Conservation (phyloP, 805 yeast species). For the Hanseniaspora valbyensis region DNA sequence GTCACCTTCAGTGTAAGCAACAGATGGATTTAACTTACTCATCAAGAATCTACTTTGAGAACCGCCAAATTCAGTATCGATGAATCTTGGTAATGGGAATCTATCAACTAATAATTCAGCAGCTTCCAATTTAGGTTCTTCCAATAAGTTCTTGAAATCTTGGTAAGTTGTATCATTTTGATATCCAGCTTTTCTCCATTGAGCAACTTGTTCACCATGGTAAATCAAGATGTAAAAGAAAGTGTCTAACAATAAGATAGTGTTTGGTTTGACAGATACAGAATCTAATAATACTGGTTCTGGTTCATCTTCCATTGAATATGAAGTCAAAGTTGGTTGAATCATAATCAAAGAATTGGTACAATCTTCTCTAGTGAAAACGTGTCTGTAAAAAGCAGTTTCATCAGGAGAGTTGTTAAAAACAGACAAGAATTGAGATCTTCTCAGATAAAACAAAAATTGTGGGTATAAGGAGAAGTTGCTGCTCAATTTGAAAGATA, state of each 20-base stretch:
- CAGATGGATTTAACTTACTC: slow-evolving; percentile 90
- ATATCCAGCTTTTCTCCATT: slow-evolving; percentile 92
- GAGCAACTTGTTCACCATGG: slow-evolving; percentile 90
- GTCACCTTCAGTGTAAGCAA: slow-evolving; percentile 51
- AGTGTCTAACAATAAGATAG: slow-evolving; percentile 80
- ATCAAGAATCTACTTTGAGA: slow-evolving; percentile 95
- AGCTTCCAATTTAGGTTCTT: slow-evolving; percentile 85
- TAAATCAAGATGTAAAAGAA: slow-evolving; percentile 92
- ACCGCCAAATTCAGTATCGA: slow-evolving; percentile 96
- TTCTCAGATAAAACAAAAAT: slow-evolving; percentile 86
- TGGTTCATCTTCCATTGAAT: slow-evolving; percentile 74
- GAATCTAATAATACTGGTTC: slow-evolving; percentile 88
- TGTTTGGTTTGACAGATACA: slow-evolving; percentile 78
- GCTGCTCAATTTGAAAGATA: slow-evolving; percentile 70
- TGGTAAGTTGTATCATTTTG: slow-evolving; percentile 85
- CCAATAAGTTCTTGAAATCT: slow-evolving; percentile 74
- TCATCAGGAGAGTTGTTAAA: slow-evolving; percentile 98
- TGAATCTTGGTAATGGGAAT: slow-evolving; percentile 94
- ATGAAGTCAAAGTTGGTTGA: slow-evolving; percentile 89
- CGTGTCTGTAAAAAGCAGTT: slow-evolving; percentile 92
- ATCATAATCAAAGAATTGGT: slow-evolving; percentile 91
- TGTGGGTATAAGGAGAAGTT: slow-evolving; percentile 87
- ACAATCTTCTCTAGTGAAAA: slow-evolving; percentile 80
- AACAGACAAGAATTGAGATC: slow-evolving; percentile 90
- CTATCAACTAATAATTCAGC: slow-evolving; percentile 83